These are phyloP conservation scores for Aspergillus affinis DNA, from an alignment of 495 filamentous ascomycete species.

Conservation along the genomic window DNA sequence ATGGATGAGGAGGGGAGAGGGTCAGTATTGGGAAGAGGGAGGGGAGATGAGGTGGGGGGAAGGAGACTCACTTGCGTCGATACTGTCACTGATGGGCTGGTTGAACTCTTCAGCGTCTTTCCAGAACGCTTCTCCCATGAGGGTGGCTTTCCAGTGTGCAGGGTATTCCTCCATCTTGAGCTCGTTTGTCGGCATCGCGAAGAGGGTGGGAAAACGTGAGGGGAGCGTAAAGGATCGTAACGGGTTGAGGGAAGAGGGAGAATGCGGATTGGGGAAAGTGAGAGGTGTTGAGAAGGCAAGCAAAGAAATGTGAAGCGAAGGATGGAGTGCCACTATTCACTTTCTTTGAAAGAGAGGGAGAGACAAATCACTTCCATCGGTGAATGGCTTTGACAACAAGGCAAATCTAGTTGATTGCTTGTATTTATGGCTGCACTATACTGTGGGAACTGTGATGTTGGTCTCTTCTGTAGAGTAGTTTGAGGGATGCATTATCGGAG, in stretches of 20 bases:
- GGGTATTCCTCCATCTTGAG: conserved; percentile 27
- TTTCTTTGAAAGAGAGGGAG: too few relatives aligned
- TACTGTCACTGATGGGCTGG: conserved; percentile 16
- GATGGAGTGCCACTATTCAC: too few relatives aligned
- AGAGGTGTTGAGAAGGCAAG: background rate
- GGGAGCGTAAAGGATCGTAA: background rate
- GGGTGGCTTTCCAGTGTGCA: conserved; percentile 30
- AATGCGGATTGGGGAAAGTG: background rate
- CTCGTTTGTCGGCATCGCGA: background rate
- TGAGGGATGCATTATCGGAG: background rate
- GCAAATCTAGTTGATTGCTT: too few relatives aligned
- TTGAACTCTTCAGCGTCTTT: conserved; percentile 24
- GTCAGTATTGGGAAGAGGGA: background rate
- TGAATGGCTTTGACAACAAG: background rate
- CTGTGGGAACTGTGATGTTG: too few relatives aligned
- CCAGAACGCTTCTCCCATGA: conserved; percentile 36
- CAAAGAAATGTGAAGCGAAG: background rate
- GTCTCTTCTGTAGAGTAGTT: background rate
- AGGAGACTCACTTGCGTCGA: conserved; percentile 21
- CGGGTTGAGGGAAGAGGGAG: background rate
- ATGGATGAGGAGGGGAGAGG: background rate
- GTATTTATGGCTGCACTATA: too few relatives aligned
- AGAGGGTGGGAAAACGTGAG: background rate
- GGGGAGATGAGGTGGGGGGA: background rate
- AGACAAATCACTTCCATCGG: too few relatives aligned